These are phyloP conservation scores for Ogataea philodendri DNA, from an alignment of 805 yeast species.

Conservation along the genomic window DNA sequence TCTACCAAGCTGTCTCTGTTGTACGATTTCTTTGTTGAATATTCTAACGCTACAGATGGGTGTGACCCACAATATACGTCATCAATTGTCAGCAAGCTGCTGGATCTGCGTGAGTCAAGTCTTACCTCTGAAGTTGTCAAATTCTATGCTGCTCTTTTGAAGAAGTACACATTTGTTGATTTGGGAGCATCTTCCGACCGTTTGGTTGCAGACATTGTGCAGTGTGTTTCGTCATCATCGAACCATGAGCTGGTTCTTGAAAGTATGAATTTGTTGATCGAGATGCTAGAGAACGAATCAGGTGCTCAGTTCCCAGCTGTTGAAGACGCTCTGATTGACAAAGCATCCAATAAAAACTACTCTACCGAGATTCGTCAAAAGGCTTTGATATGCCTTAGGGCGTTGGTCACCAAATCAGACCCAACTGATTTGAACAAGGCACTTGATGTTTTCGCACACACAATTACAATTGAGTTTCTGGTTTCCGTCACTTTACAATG, in stretches of 20 bases:
- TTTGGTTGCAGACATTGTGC: conserved; percentile 22
- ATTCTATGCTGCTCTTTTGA: conserved; percentile 37
- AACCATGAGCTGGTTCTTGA: conserved; percentile 35
- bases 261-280: conserved; percentile 24
- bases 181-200: conserved; percentile 32
- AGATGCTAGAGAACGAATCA: conserved; percentile 17
- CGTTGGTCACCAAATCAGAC: conserved; percentile 17
- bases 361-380: conserved; percentile 35
- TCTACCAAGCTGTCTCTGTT: conserved; percentile 20
- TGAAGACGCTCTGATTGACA: conserved; percentile 22
- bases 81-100: conserved; percentile 17
- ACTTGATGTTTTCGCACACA: conserved; percentile 23
- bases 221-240: conserved; percentile 22
- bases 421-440: conserved; percentile 6
- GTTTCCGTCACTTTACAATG: conserved; percentile 24
- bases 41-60: conserved; percentile 30
- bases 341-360: conserved; percentile 30
- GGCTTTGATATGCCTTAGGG: conserved; percentile 25
- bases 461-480: conserved; percentile 31
- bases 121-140: conserved; percentile 34
- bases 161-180: conserved; percentile 30
- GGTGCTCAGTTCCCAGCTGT: conserved; percentile 6
- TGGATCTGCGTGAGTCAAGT: conserved; percentile 22
- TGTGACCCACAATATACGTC: conserved; percentile 24
- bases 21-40: conserved; percentile 26